Conservation (phyloP, 2,329 filamentous ascomycete genomes). For the Xylaria multiplex region DNA sequence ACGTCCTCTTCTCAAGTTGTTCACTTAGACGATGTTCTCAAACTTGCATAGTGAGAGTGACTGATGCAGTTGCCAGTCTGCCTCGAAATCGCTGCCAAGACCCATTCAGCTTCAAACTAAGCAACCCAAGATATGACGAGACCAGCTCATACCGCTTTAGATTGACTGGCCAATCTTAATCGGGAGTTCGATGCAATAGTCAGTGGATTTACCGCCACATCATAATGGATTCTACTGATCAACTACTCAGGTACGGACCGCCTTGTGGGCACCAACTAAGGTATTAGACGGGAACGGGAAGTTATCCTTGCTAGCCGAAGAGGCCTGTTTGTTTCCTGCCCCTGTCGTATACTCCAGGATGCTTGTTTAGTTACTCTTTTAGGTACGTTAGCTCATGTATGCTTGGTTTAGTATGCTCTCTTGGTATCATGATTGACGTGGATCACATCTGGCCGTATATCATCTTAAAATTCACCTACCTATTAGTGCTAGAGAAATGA, state of each 20-base stretch:
- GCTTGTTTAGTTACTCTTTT: not conserved
- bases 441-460: constrained; percentile 1
- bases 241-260: constrained; percentile 6
- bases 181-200: constrained; percentile 14
- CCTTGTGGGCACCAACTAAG: constrained; percentile 2
- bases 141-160: not conserved
- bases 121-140: constrained; percentile 1
- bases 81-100: constrained; percentile 15
- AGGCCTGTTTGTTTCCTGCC: not conserved
- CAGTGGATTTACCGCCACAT: constrained; percentile 1
- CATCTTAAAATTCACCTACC: not conserved
- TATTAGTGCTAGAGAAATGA: not conserved
- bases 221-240: constrained; percentile 9
- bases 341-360: not conserved
- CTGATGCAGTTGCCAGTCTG: constrained; percentile 1
- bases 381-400: not conserved
- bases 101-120: constrained; percentile 21
- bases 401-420: not conserved
- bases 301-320: not conserved
- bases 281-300: not conserved
- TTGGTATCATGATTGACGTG: constrained; percentile 8
- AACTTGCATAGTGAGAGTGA: not conserved
- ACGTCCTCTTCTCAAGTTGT: not conserved
- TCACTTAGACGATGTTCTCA: not conserved
- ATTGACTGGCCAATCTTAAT: not conserved